Evolutionary conservation across 2,329 filamentous ascomycete genomes (phyloP), one percentile per base, ranked within the genome.

Genomic region (Aspergillus ruber): DNA sequence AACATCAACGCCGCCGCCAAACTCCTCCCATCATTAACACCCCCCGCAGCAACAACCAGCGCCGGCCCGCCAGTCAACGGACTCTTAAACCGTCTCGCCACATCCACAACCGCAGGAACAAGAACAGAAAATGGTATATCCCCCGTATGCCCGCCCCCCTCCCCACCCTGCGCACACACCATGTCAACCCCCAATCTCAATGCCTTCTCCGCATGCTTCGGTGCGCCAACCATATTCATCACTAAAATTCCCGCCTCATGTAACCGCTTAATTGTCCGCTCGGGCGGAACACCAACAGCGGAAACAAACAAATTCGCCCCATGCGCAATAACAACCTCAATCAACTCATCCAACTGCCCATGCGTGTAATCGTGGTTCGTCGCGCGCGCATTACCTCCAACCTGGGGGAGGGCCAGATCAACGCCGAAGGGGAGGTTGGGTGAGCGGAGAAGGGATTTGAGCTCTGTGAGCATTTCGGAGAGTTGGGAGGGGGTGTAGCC

Each of bases 191-290:
- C 91, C 0, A 85, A 80, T 43, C 89, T 82, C 3, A 97, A 74
- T 2, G 90, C 90, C 73, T 96, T 96, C 65, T 85, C 80, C 1
- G 90, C 90, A 67, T 97, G 91, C 65, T 86, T 89, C 2, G 91
- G 90, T 59, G 90, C 87, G 0, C 91, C 91, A 17, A 96, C 90
- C 90, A 96, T 96, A 68, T 96, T 96, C 90, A 96, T 96, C 32
- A 96, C 78, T 50, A 94, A 65, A 36, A 97, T 86, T 0, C 86
- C 87, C 0, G 86, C 85, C 7, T 78, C 76, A 63, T 97, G 91
- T 40, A 97, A 75, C 41, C 82, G 74, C 56, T 88, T 82, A 48
- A 96, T 85, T 4, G 90, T 81, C 48, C 74, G 68, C 41, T 74
- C 73, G 0, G 90, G 88, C 13, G 91, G 91, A 18, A 96, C 85